Evolutionary conservation across 2,329 filamentous ascomycete genomes (phyloP).

Genomic region (Penicillium sp.): DNA sequence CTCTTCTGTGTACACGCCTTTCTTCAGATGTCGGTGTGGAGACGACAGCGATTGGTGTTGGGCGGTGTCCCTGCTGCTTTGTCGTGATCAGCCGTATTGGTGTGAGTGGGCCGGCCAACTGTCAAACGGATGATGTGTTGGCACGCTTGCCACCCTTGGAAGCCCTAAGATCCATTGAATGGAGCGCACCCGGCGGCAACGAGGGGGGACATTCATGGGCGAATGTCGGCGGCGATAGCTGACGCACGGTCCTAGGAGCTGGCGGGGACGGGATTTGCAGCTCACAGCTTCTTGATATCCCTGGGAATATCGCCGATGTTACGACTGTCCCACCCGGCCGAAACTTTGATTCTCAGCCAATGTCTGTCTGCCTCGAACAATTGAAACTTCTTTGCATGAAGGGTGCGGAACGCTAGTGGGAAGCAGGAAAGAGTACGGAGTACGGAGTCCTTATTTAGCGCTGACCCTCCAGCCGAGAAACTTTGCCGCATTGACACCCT

Average conservation of each 20-base stretch:
- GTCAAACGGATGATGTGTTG: conserved; percentile 25
- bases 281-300: no score
- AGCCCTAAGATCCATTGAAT: neutral
- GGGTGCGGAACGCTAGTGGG: neutral
- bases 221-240: neutral
- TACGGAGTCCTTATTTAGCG: no score
- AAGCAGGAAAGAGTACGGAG: no score
- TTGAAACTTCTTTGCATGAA: neutral
- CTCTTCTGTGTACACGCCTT: no score
- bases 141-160: conserved; percentile 8
- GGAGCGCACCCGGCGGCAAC: neutral
- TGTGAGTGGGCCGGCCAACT: conserved; percentile 15
- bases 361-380: neutral
- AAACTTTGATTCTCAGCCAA: conserved; percentile 9
- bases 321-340: conserved; percentile 9
- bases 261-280: conserved; percentile 1
- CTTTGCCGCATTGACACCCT: neutral
- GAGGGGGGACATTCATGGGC: neutral
- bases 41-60: neutral
- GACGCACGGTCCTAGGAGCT: conserved; percentile 1
- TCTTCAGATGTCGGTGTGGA: conserved; percentile 14
- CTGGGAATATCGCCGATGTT: conserved; percentile 5
- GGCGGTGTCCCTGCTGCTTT: neutral
- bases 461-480: neutral
- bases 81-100: conserved; percentile 14